Evolutionary conservation across 1,284 basidiomycete species (phyloP), one percentile per base, ranked within the genome.

Genomic region (Puccinia triticina): DNA sequence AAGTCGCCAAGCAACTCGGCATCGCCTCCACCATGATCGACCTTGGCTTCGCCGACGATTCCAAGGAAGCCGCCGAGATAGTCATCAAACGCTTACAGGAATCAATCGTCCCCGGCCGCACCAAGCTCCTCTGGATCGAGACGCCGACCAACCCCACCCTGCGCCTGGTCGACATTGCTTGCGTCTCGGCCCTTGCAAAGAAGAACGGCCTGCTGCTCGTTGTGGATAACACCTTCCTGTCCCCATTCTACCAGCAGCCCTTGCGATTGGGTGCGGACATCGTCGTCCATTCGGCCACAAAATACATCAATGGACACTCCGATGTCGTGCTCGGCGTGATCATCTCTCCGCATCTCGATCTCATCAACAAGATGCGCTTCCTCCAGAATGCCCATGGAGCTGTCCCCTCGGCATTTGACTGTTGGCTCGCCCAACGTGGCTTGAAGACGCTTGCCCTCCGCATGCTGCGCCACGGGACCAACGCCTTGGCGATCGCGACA

Each of bases 81-180:
- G 57, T 66, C 46, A 84, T 84, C 67, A 83, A 85, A 34, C 66
- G 82, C 37, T 78, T 83, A 48, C 53, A 64, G 71, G 21, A 50
- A 43, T 37, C 18, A 26, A 69, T 83, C 75, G 43, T 46, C 12
- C 43, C 64, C 69, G 32, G 53, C 0, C 34, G 8, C 11, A 46
- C 71, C 2, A 84, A 96, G 93, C 89, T 98, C n/a, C 91, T 99
- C 83, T 98, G 95, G 95, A 91, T 98, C 86, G 96, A 99, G 88
- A 91, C 93, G 0, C 96, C 96, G 0, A 98, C 95, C 21, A 98
- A 98, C 88, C 96, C 96, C 0, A 94, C 94, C 0, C 91, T 98
- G 16, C 91, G 92, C n/a, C 88, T 97, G 50, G 91, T 96, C 83
- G 92, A 94, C 86, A 91, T 96, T 85, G 86, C 89, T 0, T 89